Evolutionary conservation across 345 rosid genomes (phyloP), one percentile per base, ranked within the genome.

Genomic region (Euphorbia peplus): DNA sequence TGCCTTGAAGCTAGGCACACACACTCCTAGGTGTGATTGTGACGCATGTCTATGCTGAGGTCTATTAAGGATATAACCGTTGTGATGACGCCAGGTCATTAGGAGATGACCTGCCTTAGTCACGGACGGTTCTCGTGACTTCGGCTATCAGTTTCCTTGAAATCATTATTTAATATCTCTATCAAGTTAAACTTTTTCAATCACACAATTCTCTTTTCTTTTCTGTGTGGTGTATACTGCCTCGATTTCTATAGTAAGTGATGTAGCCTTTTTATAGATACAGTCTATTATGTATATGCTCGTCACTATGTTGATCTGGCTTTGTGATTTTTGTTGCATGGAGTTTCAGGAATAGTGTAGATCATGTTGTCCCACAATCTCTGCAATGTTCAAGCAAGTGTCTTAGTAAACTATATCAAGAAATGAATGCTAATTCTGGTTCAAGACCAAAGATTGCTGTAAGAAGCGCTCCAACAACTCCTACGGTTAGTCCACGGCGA

Each of bases 391-490:
- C 75, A 13, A 52, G 73, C 51, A 73, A 70, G 63, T 41, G 22
- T 58, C 53, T 60, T 8, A n/a, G 29, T 59, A 79, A 79, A 18
- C 75, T 73, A 10, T 54, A 76, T 60, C 64, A 62, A 16, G 75
- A 78, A 50, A 65, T 35, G 57, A 65, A 29, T 52, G 47, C 28
- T 60, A 64, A 42, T 69, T 55, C 63, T 61, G 71, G 76, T 66
- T 74, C 77, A 69, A 82, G 78, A 75, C 37, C 67, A 66, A 67
- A 74, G 22, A 68, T 70, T 24, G 69, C 81, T 15, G 77, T 81
- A 28, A 74, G 80, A 78, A 88, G 95, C 73, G 91, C 95, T 61
- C 90, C 95, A n/a, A 61, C 87, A 18, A 85, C 85, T 72, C 91
- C 88, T 48, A 41, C 63, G 14, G 55, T 70, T 52, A 86, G 89